Base-by-base conservation (phyloP, 805 yeast genomes). In the Candida tallmaniae region DNA sequence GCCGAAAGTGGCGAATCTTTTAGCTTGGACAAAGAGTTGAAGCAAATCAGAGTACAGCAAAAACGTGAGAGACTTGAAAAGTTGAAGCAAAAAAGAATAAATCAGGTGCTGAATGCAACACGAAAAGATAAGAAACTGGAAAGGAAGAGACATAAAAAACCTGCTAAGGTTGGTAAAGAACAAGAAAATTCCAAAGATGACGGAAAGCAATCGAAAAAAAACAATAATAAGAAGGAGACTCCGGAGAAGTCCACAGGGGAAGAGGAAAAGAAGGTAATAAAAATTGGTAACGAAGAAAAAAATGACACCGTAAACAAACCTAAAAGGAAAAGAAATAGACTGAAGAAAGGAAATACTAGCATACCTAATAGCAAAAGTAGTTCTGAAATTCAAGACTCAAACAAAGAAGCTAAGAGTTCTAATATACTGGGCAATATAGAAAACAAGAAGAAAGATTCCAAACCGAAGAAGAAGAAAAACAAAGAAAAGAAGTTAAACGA, bases 121-220 rank as follows among this genome's bases (percentile, higher is more conserved):
- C 17, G 35, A 15, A 24, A 23, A 27, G 14, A 23, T 13, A 27
- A 23, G 16, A 24, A 30, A 23, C 31, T 33, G 15, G 31, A 31
- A 4, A 35, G 30, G 16, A 40, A 24, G 16, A 14, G n/a, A n/a
- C n/a, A n/a, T n/a, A n/a, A 16, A 17, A 29, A 29, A 14, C 23
- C 16, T 16, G 12, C 24, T 18, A 34, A 32, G 23, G 30, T 16
- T 10, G 27, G 36, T 29, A 24, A 30, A 36, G 29, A 28, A 17
- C 13, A 15, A 18, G 24, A 38, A 24, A 11, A 32, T 23, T 30
- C 19, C 13, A 14, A 23, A 35, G 28, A 17, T 4, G 20, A 11
- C 21, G 9, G 29, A 10, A 14, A 7, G 6, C 7, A 25, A 14
- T 7, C 8, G 12, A 25, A 25, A 8, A 25, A 25, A n/a, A 25